Base-by-base conservation (phyloP, 2,329 filamentous ascomycete genomes). In the Verticillium klebahnii region DNA sequence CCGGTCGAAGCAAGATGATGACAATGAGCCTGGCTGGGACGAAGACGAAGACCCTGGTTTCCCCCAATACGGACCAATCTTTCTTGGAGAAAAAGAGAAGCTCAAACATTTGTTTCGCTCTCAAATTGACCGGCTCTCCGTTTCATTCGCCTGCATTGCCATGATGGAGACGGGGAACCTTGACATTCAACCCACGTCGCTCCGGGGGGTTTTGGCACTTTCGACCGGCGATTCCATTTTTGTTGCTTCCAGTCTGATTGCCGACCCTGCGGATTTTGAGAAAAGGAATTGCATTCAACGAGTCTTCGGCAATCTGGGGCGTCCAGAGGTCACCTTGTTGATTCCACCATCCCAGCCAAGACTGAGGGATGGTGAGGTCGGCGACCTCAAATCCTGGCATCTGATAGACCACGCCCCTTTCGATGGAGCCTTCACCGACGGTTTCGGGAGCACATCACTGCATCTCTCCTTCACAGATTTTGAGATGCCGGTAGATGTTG, bases 161-260 rank as follows among this genome's bases (percentile, higher is more conserved):
- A 23, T 55, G 45, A 36, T 60, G n/a, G 59, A 60, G 25, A 52
- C 59, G 5, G 59, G 59, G 0, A 17, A 31, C 15, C 9, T 56
- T 9, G 17, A 37, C 23, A 34, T 56, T 6, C 12, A 29, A 1
- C 29, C 29, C 4, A n/a, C 4, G 40, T 40, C 4, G 52, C 32
- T 15, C 8, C 19, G 12, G 15, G 19, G 25, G 9, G 59, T 60
- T 1, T 3, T 60, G 17, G 50, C 59, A 1, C 7, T 56, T 15
- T 54, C 59, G n/a, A n/a, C 34, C 8, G 59, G 59, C 11, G 59
- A 60, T 32, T 60, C 50, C 5, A 39, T 60, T 4, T 60, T 56
- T n/a, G 32, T 56, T 5, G 25, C 59, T 19, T 17, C 50, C 23
- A 12, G 17, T 23, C 34, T 60, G 6, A 17, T 60, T 3, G 32